These are phyloP conservation scores for Trichoderma sp. DNA, from an alignment of 2,329 filamentous ascomycete genomes.

Conservation along the genomic window DNA sequence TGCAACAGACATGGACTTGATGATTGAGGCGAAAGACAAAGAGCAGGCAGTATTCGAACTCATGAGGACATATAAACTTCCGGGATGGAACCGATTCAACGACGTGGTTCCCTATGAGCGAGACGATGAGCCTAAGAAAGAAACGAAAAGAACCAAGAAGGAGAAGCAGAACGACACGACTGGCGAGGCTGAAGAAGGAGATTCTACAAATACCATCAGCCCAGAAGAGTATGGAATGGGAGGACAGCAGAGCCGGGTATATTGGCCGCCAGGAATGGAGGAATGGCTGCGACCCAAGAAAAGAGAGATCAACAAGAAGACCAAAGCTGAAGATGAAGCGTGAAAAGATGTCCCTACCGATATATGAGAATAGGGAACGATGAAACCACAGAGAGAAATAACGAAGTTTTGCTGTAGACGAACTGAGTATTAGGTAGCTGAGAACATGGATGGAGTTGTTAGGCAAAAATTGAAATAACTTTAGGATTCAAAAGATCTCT, in stretches of 20 bases:
- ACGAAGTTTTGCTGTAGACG: neutral
- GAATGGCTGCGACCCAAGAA: conserved; percentile 86
- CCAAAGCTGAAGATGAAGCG: neutral
- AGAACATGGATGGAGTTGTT: neutral
- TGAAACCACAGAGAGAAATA: neutral
- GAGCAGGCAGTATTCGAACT: conserved; percentile 94
- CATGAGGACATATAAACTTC: conserved; percentile 83
- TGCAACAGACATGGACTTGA: conserved; percentile 81
- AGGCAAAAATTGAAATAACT: neutral
- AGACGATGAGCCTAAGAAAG: conserved; percentile 64
- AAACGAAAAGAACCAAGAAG: conserved; percentile 40
- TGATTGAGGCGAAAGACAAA: conserved; percentile 99
- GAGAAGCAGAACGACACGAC: conserved; percentile 40
- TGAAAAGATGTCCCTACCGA: neutral
- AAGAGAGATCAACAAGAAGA: conserved; percentile 52
- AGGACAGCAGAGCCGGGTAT: conserved; percentile 75
- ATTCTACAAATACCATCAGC: conserved; percentile 47
- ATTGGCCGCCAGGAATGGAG: conserved; percentile 88
- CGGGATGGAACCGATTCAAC: conserved; percentile 72
- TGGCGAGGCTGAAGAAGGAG: conserved; percentile 29
- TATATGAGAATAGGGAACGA: neutral
- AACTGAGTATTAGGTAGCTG: neutral
- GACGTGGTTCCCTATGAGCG: conserved; percentile 76
- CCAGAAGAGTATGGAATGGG: conserved; percentile 82
- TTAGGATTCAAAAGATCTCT: neutral